Conservation (phyloP, 2,329 filamentous ascomycete species). For the Thermothelomyces thermophilus region DNA sequence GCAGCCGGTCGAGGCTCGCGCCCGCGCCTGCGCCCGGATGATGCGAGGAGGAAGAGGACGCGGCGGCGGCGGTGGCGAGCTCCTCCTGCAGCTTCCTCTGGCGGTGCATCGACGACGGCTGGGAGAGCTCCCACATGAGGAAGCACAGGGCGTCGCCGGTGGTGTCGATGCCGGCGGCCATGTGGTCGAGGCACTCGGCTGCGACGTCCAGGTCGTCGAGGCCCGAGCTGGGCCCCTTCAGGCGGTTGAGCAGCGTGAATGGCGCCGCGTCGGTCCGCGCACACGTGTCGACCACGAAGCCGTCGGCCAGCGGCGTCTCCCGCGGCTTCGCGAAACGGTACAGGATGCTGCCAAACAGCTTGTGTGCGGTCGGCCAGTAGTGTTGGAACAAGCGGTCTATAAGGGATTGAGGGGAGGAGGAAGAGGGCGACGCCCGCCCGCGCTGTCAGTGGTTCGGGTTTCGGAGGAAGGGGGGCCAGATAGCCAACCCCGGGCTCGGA, state of each 20-base stretch:
- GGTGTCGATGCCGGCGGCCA: slow-evolving; percentile 66
- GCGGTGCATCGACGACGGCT: slow-evolving; percentile 44
- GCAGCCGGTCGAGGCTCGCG: slow-evolving; percentile 41
- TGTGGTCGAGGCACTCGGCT: slow-evolving; percentile 64
- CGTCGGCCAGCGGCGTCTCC: slow-evolving; percentile 51
- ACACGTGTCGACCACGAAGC: slow-evolving; percentile 50
- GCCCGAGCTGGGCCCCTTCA: slow-evolving; percentile 34
- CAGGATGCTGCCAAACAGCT: slow-evolving; percentile 40
- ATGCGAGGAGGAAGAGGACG: too few relatives aligned
- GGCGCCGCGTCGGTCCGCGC: slow-evolving; percentile 39
- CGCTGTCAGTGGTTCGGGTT: too few relatives aligned
- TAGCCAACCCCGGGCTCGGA: too few relatives aligned
- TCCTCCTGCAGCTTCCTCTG: slow-evolving; percentile 50
- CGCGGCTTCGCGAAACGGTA: slow-evolving; percentile 47
- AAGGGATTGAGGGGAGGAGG: neutral
- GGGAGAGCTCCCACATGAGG: slow-evolving; percentile 64
- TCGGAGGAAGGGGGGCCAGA: too few relatives aligned
- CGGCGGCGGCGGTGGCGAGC: slow-evolving; percentile 39
- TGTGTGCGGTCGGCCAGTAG: slow-evolving; percentile 48
- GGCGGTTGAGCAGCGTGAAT: slow-evolving; percentile 54
- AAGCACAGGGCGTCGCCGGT: slow-evolving; percentile 65
- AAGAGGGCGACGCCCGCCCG: neutral
- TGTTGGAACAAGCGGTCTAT: slow-evolving; percentile 53
- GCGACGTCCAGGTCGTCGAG: slow-evolving; percentile 51
- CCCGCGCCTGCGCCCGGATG: too few relatives aligned